Evolutionary conservation across 805 yeast species (phyloP).

Genomic region (Komagataella ulmi): DNA sequence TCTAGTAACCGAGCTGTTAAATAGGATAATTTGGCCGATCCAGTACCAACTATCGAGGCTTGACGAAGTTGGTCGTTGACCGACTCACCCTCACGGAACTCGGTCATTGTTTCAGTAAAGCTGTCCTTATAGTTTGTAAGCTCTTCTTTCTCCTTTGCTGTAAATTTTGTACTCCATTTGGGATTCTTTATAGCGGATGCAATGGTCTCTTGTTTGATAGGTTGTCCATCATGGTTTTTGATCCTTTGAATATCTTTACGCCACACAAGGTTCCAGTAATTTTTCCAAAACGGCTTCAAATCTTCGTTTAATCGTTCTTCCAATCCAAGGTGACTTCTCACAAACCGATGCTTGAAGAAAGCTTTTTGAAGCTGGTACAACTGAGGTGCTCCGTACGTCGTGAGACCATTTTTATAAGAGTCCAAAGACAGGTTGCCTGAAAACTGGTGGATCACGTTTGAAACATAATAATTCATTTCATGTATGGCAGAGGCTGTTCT

Average conservation of each 20-base stretch:
- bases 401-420: slow-evolving; percentile 15
- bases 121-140: slow-evolving; percentile 6
- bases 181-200: slow-evolving; percentile 13
- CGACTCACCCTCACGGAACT: not conserved
- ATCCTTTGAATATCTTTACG: slow-evolving; percentile 22
- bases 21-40: slow-evolving; percentile 53
- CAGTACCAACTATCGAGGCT: slow-evolving; percentile 42
- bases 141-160: slow-evolving; percentile 2
- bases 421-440: slow-evolving; percentile 27
- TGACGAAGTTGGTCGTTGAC: not conserved
- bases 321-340: slow-evolving; percentile 16
- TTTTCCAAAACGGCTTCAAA: slow-evolving; percentile 35
- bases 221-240: slow-evolving; percentile 22
- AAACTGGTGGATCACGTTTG: slow-evolving; percentile 1
- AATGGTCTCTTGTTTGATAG: slow-evolving; percentile 18
- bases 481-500: slow-evolving; percentile 42
- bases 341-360: slow-evolving; percentile 37
- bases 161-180: slow-evolving; percentile 10
- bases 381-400: slow-evolving; percentile 51
- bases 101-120: slow-evolving; percentile 12
- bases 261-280: slow-evolving; percentile 33
- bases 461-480: slow-evolving; percentile 49
- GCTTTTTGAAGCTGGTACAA: slow-evolving; percentile 35
- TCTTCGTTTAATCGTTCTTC: slow-evolving; percentile 17
- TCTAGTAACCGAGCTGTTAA: slow-evolving; percentile 39